These are phyloP conservation scores for Plantago coronopus DNA, from an alignment of 305 asterid genomes.

Conservation along the genomic window DNA sequence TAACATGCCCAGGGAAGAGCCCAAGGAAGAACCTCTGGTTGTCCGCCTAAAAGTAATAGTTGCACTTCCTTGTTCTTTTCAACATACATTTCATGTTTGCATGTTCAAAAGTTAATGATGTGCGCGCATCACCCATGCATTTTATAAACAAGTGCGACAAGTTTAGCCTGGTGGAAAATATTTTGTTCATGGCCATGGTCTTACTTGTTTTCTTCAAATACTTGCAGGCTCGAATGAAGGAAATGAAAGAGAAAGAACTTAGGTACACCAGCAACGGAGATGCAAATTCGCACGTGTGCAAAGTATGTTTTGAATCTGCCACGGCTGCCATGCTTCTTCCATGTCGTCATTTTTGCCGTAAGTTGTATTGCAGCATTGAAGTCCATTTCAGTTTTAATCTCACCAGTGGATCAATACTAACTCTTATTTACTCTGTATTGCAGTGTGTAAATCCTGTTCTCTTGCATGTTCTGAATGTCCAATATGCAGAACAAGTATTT, in stretches of 20 bases:
- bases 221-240: conserved; percentile 87
- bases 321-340: conserved; percentile 97
- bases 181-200: conserved; percentile 10
- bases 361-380: conserved; percentile 26
- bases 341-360: conserved; percentile 97
- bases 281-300: conserved; percentile 77
- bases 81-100: conserved; percentile 8
- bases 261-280: conserved; percentile 68
- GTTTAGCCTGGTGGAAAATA: too few relatives aligned
- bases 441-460: conserved; percentile 96
- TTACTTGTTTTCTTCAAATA: conserved; percentile 17
- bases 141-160: too few relatives aligned
- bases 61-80: conserved; percentile 15
- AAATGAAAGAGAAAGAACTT: conserved; percentile 92
- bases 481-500: conserved; percentile 75
- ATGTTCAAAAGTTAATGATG: not conserved
- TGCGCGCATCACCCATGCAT: too few relatives aligned
- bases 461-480: conserved; percentile 97
- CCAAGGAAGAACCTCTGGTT: conserved; percentile 84
- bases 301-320: conserved; percentile 95
- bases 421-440: conserved; percentile 22
- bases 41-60: conserved; percentile 69
- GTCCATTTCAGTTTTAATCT: not conserved
- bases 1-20: conserved; percentile 57
- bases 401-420: conserved; percentile 17